A percentile compares a stretch with the other conserved stretches of the same genome.
phyloP scores from a whole-genome alignment of 2,329 filamentous ascomycete genomes.

The Aspergillus texensis region DNA sequence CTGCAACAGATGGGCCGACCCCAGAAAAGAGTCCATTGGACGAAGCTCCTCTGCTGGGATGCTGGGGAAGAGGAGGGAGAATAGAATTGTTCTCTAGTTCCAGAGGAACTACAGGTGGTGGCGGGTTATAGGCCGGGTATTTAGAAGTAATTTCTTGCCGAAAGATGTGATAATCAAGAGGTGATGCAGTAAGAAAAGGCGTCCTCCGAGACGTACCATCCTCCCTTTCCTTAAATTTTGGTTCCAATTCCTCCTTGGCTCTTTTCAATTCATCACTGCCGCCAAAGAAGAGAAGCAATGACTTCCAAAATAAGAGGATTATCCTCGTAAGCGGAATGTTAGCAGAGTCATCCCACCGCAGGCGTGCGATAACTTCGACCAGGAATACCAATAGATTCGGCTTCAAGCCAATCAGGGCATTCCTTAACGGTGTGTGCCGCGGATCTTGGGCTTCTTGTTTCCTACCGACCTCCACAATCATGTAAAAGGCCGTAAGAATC shows the following conservation, averaged over 20 bases:
- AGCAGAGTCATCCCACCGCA: constrained; percentile 68
- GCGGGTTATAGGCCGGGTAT: constrained; percentile 94
- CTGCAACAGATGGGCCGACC: constrained; percentile 51
- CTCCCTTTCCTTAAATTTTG: constrained; percentile 52
- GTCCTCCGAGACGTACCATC: constrained; percentile 60
- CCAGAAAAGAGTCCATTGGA: constrained; percentile 65
- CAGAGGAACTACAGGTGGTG: constrained; percentile 77
- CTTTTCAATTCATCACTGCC: constrained; percentile 72
- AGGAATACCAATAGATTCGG: constrained; percentile 73
- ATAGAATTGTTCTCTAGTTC: constrained; percentile 91
- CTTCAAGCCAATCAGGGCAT: constrained; percentile 56
- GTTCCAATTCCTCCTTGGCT: constrained; percentile 70
- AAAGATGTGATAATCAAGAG: constrained; percentile 93
- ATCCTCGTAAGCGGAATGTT: constrained; percentile 66
- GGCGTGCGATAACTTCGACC: constrained; percentile 67
- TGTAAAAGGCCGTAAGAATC: constrained; percentile 47
- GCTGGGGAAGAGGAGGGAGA: constrained; percentile 78
- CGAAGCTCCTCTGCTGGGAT: constrained; percentile 64
- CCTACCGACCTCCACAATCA: constrained; percentile 45
- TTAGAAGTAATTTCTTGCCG: constrained; percentile 97
- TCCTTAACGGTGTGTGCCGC: constrained; percentile 27
- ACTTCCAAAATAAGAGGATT: constrained; percentile 88
- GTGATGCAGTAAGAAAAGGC: constrained; percentile 86
- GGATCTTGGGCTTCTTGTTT: constrained; percentile 34
- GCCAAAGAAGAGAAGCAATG: constrained; percentile 81